Conservation (phyloP, 2,329 filamentous ascomycete species). For the Boeremia exigua region DNA sequence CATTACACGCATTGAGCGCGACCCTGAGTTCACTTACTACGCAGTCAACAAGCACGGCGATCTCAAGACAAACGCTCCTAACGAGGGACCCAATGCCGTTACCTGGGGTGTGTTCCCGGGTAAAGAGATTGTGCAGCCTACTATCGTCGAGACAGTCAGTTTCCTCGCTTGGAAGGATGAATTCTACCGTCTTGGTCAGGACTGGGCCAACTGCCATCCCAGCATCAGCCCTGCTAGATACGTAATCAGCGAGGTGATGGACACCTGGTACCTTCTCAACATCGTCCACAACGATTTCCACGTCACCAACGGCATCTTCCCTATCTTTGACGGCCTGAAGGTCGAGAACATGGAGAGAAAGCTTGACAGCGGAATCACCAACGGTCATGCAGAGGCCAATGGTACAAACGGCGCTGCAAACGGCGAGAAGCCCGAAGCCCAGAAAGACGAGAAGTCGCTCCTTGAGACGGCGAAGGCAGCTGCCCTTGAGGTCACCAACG, state of each 20-base stretch:
- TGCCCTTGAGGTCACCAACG: conserved; percentile 37
- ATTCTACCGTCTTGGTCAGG: conserved; percentile 87
- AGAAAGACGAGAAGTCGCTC: conserved; percentile 23
- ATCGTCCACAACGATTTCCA: conserved; percentile 99
- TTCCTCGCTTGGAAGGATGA: conserved; percentile 99
- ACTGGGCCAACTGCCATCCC: conserved; percentile 93
- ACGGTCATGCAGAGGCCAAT: conserved; percentile 15
- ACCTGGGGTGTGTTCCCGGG: conserved; percentile 99
- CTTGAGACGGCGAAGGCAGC: conserved; percentile 39
- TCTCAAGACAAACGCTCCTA: conserved; percentile 81
- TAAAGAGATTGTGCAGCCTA: conserved; percentile 99
- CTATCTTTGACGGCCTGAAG: conserved; percentile 79
- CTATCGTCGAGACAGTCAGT: conserved; percentile 97
- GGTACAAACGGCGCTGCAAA: conserved; percentile 23
- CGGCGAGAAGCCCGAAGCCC: neutral
- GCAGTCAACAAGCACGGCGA: conserved; percentile 84
- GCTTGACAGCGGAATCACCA: conserved; percentile 28
- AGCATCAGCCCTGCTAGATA: conserved; percentile 76
- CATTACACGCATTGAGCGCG: conserved; percentile 75
- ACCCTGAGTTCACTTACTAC: conserved; percentile 90
- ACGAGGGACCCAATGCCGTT: conserved; percentile 93
- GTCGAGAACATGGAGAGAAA: conserved; percentile 68
- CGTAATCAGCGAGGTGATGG: conserved; percentile 82
- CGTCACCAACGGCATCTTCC: conserved; percentile 78
- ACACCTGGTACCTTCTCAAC: conserved; percentile 92